Evolutionary conservation across 495 filamentous ascomycete genomes (phyloP), one percentile per base, ranked within the genome.

Genomic region (Penicillium mononematosum): DNA sequence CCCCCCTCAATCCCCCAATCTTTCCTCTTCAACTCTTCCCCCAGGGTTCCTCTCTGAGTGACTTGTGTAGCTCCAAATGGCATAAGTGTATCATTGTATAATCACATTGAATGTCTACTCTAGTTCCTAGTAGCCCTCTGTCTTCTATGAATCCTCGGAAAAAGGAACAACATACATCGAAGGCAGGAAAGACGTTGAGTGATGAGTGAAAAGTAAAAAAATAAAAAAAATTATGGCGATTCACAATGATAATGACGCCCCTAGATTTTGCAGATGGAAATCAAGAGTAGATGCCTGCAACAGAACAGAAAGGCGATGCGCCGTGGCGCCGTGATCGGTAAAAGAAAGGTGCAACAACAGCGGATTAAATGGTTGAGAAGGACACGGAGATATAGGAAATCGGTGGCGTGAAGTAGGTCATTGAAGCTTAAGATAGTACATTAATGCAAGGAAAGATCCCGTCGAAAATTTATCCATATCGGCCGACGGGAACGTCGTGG

Each of bases 401-500:
- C 3, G 31, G 39, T 43, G 41, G 48, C 46, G 54, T 45, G 32
- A 45, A 58, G 53, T 45, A 38, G 51, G 45, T 45, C 50, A 64
- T 52, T 55, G 48, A 46, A 32, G 57, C 34, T 59, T 38, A 39
- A 45, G 17, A 45, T 38, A 41, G 34, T 38, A 53, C 44, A 45
- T 54, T 45, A 50, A 34, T 32, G 29, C 11, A 29, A 32, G 38
- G 31, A 36, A 41, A 45, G 29, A 51, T 45, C 4, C 1, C 25
- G 7, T 10, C 27, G 25, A 24, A 38, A 46, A 46, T 50, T 43
- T 67, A 68, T 46, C 41, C 52, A 43, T 66, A 68, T 49, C 74
- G 74, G 45, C 68, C 74, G 51, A 78, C 59, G n/a, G 80, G 78
- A 14, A 80, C 58, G 56, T 81, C 79, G 55, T 78, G 75, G 32